Conservation (phyloP, 208 protist genomes). For the Naegleria gruberi region DNA sequence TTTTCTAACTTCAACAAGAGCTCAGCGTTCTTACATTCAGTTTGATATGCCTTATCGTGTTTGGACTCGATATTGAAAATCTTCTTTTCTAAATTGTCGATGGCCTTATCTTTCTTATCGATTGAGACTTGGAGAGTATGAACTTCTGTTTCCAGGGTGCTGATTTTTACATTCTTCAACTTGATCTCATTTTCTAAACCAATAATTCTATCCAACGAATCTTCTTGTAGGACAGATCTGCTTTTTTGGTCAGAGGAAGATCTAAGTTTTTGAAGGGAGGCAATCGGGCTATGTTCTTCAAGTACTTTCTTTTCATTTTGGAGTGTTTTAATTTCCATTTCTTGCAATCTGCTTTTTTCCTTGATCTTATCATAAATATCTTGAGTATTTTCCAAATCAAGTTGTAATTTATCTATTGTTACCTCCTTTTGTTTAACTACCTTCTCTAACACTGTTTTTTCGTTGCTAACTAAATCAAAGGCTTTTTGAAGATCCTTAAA, state of each 20-base stretch:
- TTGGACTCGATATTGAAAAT: background rate
- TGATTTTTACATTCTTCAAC: background rate
- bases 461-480: background rate
- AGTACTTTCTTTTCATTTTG: background rate
- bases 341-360: background rate
- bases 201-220: background rate
- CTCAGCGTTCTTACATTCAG: constrained; percentile 5
- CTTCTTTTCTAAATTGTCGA: background rate
- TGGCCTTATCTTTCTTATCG: background rate
- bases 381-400: background rate
- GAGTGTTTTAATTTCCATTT: background rate
- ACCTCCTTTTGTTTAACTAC: background rate
- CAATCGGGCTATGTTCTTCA: background rate
- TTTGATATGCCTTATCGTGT: background rate
- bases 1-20: background rate
- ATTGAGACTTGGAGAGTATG: background rate
- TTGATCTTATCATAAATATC: background rate
- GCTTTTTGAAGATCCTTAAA: background rate
- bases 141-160: background rate
- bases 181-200: background rate
- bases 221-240: background rate
- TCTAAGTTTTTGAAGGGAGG: background rate
- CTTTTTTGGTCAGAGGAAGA: background rate
- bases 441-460: background rate
- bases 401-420: background rate